Base-by-base conservation (phyloP, 2,329 filamentous ascomycete species). In the Monosporascus sp. region DNA sequence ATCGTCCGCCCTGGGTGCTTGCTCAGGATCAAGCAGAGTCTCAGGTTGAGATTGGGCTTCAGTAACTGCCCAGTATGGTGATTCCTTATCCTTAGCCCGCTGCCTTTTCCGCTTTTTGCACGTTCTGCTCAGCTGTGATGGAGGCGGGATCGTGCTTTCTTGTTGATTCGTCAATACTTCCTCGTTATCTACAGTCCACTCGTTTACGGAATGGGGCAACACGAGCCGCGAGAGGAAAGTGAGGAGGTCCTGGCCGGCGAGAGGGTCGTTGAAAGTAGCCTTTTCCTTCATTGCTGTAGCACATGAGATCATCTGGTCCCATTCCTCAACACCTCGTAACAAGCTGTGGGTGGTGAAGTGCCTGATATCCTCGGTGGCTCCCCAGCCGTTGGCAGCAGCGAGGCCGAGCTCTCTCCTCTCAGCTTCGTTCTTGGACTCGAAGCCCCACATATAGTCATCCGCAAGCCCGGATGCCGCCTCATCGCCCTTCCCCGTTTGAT, bases 261-360 rank as follows among this genome's bases (percentile, higher is more conserved):
- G 51, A 2, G 63, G 57, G 14, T 61, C 24, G 2, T 50, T 35
- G 35, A 52, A 56, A 9, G 53, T 51, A 6, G 55, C 56, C 45
- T 59, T 58, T 11, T 65, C 54, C 47, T 50, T 61, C 58, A 71
- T 52, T 2, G 64, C 44, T 18, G 38, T 49, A 3, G 70, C 70
- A 47, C 68, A 68, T 17, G 56, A 58, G 20, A 72, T 51, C 41
- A 68, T 59, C 57, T 70, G 63, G 15, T 67, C 57, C 63, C 66
- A 71, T 44, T 70, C 64, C 46, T 72, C 70, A 9, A 60, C 49
- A 1, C 67, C 67, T 9, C 65, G 64, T 43, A 65, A 52, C 1
- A 73, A 56, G 46, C 68, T 66, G 8, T 65, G 52, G 17, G 49
- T 48, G 8, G 55, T 50, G 24, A 72, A 55, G 9, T 61, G 46